Base-by-base conservation (phyloP, 2,329 filamentous ascomycete species). In the Shiraia bambusicola region DNA sequence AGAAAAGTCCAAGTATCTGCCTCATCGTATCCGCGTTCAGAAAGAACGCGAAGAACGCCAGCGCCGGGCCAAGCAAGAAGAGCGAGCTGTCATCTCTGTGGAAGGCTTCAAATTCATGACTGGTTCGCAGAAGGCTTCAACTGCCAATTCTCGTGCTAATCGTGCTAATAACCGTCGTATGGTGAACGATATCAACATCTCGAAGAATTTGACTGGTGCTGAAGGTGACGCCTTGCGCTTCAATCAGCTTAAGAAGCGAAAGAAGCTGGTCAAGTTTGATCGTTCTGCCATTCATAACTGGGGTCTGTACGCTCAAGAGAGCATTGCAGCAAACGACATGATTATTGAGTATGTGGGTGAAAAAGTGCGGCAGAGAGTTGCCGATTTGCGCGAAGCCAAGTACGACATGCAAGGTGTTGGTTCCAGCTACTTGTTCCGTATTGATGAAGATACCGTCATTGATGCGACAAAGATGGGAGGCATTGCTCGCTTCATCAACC, bases 321-420 rank as follows among this genome's bases (percentile, higher is more conserved):
- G 95, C 64, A 98, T 98, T 51, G 82, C 87, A 46, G 90, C 92
- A 67, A 94, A 95, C 68, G 93, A 98, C 71, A 96, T 98, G 90
- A 98, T 98, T 66, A 98, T 98, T 63, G 93, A 98, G 72, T 98
- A 98, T 66, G 93, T 98, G 9, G 93, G 93, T 47, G 93, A 98
- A 72, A 93, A 95, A 69, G 90, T 98, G 27, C 83, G 93, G 42
- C 93, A 98, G 70, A 89, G 94, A 63, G 93, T 98, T 46, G 91
- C 93, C n/a, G 93, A 98, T 69, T 83, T 97, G 65, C 86, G 93
- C 42, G 93, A 98, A 73, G 82, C 85, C 53, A 83, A 86, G 45
- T 98, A 98, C 69, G 81, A 95, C 51, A 92, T 93, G 75, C 95
- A 93, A 65, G 93, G 93, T 37, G 95, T 98, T 52, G 93, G 93